Percentiles rank a stretch among this genome's conserved stretches.
Evolutionary conservation across 257 asterid species (phyloP).

Genomic region (Solanum ossicruentum): DNA sequence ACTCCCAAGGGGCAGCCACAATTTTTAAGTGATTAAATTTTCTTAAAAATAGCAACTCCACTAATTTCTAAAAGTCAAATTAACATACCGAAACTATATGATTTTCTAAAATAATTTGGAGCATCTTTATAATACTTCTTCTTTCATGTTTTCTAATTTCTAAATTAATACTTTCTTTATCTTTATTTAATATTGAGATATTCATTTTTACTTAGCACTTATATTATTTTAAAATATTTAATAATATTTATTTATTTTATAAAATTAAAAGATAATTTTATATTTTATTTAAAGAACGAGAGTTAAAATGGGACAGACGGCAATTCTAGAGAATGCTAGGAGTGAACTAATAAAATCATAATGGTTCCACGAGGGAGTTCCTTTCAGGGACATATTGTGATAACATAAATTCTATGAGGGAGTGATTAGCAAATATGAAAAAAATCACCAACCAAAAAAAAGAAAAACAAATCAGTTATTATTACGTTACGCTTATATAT

Average conservation of each 20-base stretch:
- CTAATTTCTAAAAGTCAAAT: not conserved
- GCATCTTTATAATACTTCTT: not conserved
- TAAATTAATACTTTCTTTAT: not conserved
- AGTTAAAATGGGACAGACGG: not conserved
- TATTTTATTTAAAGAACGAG: rapidly evolving
- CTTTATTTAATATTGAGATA: no score
- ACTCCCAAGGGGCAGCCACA: not conserved
- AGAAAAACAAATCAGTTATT: not conserved
- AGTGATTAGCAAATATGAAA: not conserved
- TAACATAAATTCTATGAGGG: not conserved
- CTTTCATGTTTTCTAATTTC: not conserved
- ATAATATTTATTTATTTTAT: no score
- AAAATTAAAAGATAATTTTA: no score
- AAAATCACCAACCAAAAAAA: not conserved
- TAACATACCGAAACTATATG: not conserved
- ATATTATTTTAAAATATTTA: no score
- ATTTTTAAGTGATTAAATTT: not conserved
- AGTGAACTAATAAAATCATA: not conserved
- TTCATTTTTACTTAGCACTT: no score
- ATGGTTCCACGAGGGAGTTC: not conserved
- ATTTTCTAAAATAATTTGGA: not conserved
- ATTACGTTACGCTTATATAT: not conserved
- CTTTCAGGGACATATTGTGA: not conserved
- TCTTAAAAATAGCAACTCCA: not conserved
- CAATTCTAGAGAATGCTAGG: not conserved